Evolutionary conservation across 1,284 basidiomycete species (phyloP), one percentile per base, ranked within the genome.

Genomic region (Pyrrhoderma lamaoense): DNA sequence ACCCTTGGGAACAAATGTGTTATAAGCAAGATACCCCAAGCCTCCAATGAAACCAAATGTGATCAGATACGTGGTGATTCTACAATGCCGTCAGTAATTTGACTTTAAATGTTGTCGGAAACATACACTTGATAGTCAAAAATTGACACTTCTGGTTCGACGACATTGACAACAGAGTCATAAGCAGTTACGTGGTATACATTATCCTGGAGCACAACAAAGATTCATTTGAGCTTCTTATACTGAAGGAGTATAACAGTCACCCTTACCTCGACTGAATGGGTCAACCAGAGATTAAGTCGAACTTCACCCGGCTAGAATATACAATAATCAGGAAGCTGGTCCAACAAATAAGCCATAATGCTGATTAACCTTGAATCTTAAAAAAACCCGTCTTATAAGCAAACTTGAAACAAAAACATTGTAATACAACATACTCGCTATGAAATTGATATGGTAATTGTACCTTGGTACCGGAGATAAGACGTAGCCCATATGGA

Each of bases 101-200:
- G n/a, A 40, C 14, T 47, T 22, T 5, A 16, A 19, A 7, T 5
- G 8, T 40, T 5, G n/a, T 22, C 38, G n/a, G 8, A 11, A 9
- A 67, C 87, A 47, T 60, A 90, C 89, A 89, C 74, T 64, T 87
- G 82, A 59, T 86, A 73, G 67, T 94, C 91, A 58, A 93, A 83
- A 67, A 84, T 76, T 34, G 87, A 87, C 16, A 77, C 63, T 56
- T 84, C 79, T 18, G 89, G 89, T 65, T 94, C 91, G 39, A 93
- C 88, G 36, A 94, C 73, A 4, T 81, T 83, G 46, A 93, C 78
- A 45, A 91, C 76, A 11, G 82, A 82, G 64, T 93, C 89, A 62
- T 82, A 87, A 0, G 86, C 91, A 1, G 75, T 74, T 42, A 87
- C 72, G 40, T 77, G 85, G 63, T 80, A 78, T 54, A 70, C 75